Percentiles rank a stretch among this genome's conserved stretches.
phyloP scores from a whole-genome alignment of 352 stramenopile species.

The Phytophthora pistaciae region DNA sequence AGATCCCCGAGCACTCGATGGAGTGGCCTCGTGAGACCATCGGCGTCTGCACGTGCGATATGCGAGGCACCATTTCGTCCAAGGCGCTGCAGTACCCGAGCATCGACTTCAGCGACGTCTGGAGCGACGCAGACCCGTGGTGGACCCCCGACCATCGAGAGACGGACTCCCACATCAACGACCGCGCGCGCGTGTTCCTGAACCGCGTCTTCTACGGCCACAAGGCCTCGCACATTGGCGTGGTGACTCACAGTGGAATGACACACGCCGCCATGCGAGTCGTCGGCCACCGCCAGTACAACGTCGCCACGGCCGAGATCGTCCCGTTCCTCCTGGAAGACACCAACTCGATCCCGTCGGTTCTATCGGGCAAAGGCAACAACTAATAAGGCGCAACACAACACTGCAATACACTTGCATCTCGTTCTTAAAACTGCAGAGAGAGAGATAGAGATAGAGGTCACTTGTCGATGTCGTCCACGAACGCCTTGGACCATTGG shows the following conservation, averaged over 20 bases:
- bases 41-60: conserved; percentile 36
- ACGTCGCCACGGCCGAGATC: conserved; percentile 20
- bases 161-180: conserved; percentile 32
- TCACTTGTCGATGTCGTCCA: conserved; percentile 30
- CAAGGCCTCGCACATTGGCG: conserved; percentile 15
- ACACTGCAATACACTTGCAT: background rate
- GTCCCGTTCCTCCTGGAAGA: conserved; percentile 38
- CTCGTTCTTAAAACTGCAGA: background rate
- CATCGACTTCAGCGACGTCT: conserved; percentile 34
- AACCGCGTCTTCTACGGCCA: conserved; percentile 36
- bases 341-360: conserved; percentile 11
- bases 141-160: conserved; percentile 31
- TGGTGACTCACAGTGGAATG: conserved; percentile 33
- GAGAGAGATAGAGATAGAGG: too few relatives aligned
- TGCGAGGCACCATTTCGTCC: conserved; percentile 27
- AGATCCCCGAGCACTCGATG: conserved; percentile 33
- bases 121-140: conserved; percentile 38
- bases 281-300: conserved; percentile 25
- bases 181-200: conserved; percentile 33
- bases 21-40: conserved; percentile 39
- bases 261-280: conserved; percentile 25
- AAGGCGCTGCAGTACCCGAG: conserved; percentile 29
- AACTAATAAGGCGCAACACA: conserved; percentile 2
- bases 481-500: conserved; percentile 48
- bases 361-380: conserved; percentile 12